Base-by-base conservation (phyloP, 352 stramenopile species). In the Phytophthora pistaciae region DNA sequence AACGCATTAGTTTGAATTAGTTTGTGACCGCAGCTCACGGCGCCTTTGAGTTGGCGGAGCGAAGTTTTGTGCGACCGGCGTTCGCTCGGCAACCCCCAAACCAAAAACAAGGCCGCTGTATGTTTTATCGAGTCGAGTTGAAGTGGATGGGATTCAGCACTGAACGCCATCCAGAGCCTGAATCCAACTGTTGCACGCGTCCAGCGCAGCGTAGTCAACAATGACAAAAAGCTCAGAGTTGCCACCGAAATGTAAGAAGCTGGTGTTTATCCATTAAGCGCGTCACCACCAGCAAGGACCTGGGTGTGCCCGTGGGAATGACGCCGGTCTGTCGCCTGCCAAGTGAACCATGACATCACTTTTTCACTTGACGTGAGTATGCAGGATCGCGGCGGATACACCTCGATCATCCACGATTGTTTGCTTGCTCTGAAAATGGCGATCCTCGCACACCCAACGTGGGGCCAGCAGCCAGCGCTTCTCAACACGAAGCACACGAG, bases 331-430 rank as follows among this genome's bases (percentile, higher is more conserved):
- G 36, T 63, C 58, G 52, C 21, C 38, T 53, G 14, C 25, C 13
- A 14, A 14, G 29, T 50, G 40, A 52, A 3, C 13, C 36, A 73
- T 77, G 69, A 73, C 69, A 73, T 73, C 64, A 77, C 38, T 61
- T 23, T 13, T 29, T 36, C 36, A 70, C 46, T 70, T 50, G 56
- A 9, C 0, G 20, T 55, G 48, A 40, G 67, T 70, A 74, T 64
- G 54, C 46, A 29, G 27, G 59, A 69, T 63, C 50, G 20, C 42
- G 18, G 57, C 25, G 52, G 49, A 58, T 65, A 65, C 46, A 27
- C 54, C 42, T 59, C 40, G 25, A 75, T 68, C 23, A 14, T 7
- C 44, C 44, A 14, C 25, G 25, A 29, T 29, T 29, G 25, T 46
- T 46, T 18, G 38, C 10, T 56, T 53, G 55, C 36, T 49, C 29